Evolutionary conservation across 495 filamentous ascomycete species (phyloP).

Genomic region (Daldinia caldariorum): DNA sequence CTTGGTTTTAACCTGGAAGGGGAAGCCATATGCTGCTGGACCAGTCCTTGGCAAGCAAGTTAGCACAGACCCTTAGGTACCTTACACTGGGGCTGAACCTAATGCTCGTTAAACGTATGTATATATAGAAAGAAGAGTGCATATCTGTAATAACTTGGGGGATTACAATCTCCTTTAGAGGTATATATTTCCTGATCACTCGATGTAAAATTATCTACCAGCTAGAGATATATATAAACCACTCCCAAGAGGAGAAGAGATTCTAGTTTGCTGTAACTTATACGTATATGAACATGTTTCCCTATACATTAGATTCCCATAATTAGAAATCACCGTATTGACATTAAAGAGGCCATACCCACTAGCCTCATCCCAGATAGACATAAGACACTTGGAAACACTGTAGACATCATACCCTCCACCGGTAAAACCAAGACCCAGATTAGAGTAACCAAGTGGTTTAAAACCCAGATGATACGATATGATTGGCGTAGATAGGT

Average conservation of each 20-base stretch:
- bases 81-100: neutral
- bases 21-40: slow-evolving; percentile 49
- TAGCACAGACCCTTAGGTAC: neutral
- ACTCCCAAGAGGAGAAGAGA: neutral
- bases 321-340: neutral
- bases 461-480: too few relatives aligned
- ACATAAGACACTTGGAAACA: neutral
- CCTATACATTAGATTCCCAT: neutral
- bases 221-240: neutral
- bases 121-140: neutral
- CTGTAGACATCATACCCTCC: neutral
- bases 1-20: slow-evolving; percentile 67
- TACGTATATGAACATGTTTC: neutral
- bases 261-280: neutral
- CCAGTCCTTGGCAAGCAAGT: neutral
- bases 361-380: neutral
- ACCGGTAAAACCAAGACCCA: neutral
- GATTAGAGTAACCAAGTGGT: neutral
- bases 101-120: too few relatives aligned
- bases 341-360: neutral
- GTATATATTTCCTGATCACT: neutral
- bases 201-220: neutral
- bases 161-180: neutral
- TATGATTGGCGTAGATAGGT: too few relatives aligned
- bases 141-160: neutral